Base-by-base conservation (phyloP, 2,329 filamentous ascomycete species). In the Hypoxylon sp. region DNA sequence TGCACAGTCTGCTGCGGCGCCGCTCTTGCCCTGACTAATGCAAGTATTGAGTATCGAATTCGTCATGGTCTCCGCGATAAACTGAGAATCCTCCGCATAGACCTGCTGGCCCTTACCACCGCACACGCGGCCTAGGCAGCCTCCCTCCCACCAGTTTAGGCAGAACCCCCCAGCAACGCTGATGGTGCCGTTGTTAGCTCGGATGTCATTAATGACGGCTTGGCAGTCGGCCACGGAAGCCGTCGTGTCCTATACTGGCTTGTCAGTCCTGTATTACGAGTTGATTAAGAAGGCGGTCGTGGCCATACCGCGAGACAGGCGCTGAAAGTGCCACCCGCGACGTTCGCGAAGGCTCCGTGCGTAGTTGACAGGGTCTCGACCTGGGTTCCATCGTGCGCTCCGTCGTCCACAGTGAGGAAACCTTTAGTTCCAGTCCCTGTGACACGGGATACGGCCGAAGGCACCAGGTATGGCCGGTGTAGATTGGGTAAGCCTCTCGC, bases 61-160 rank as follows among this genome's bases (percentile, higher is more conserved):
- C 4, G 53, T 55, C 58, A 67, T 67, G 21, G 58, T 51, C 19
- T 63, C 60, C 5, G 60, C 63, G 78, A 93, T 92, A 90, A 91
- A 93, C 78, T 91, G 93, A 0, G 87, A 90, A 74, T 91, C 93
- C 76, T 90, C 89, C 2, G 86, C 88, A 76, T 93, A 95, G 4
- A 90, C 84, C 23, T 82, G 84, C 25, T 82, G 79, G 67, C 86
- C 93, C 19, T 81, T 79, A 14, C 67, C 60, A 30, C 55, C 64
- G 51, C 67, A 72, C 3, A 70, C 65, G 1, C 52, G 50, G 4
- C 53, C 67, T 1, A 63, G 49, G 38, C 69, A 68, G 11, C 53
- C 45, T 11, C 67, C 67, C 41, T 70, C 67, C 51, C 57, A 64
- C 67, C 69, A 70, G 43, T 70, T 69, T 21, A 72, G n/a, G 50